Evolutionary conservation across 257 asterid species (phyloP).

Genomic region (Nicotiana benthamiana): DNA sequence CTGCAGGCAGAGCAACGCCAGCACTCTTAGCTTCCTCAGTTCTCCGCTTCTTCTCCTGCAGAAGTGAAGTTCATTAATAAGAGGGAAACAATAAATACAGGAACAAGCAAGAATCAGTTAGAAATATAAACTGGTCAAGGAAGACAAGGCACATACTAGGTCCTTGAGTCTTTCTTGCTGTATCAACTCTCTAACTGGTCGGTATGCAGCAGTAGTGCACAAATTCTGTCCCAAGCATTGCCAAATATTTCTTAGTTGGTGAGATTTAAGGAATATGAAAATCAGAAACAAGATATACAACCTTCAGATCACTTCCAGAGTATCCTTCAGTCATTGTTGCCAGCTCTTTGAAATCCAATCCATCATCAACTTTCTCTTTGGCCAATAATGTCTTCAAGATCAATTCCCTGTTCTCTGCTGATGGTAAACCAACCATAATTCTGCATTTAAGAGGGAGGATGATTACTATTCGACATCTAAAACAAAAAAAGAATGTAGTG

Average conservation of each 20-base stretch:
- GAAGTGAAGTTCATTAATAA: neutral
- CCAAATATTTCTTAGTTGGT: neutral
- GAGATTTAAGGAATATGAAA: neutral
- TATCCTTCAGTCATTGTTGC: slow-evolving; percentile 81
- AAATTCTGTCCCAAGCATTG: slow-evolving; percentile 44
- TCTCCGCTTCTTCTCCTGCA: slow-evolving; percentile 35
- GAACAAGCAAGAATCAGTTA: neutral
- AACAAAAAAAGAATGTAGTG: neutral
- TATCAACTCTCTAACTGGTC: slow-evolving; percentile 81
- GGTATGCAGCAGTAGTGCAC: slow-evolving; percentile 83
- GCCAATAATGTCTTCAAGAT: slow-evolving; percentile 62
- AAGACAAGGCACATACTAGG: slow-evolving; percentile 22
- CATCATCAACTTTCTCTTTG: slow-evolving; percentile 57
- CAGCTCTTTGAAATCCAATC: slow-evolving; percentile 54
- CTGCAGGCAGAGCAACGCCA: slow-evolving; percentile 14
- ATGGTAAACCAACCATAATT: slow-evolving; percentile 81
- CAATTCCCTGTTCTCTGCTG: slow-evolving; percentile 57
- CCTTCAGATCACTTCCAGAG: slow-evolving; percentile 91
- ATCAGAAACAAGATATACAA: slow-evolving; percentile 9
- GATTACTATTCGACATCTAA: neutral
- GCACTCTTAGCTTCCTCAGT: slow-evolving; percentile 21
- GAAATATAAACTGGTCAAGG: neutral
- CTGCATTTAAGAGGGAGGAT: slow-evolving; percentile 20
- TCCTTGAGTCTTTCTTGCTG: slow-evolving; percentile 56
- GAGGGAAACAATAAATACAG: neutral